A percentile compares a stretch with the other conserved stretches of the same genome.
Conservation (phyloP, 2,329 filamentous ascomycete genomes). For the Trichophaea hybrida region DNA sequence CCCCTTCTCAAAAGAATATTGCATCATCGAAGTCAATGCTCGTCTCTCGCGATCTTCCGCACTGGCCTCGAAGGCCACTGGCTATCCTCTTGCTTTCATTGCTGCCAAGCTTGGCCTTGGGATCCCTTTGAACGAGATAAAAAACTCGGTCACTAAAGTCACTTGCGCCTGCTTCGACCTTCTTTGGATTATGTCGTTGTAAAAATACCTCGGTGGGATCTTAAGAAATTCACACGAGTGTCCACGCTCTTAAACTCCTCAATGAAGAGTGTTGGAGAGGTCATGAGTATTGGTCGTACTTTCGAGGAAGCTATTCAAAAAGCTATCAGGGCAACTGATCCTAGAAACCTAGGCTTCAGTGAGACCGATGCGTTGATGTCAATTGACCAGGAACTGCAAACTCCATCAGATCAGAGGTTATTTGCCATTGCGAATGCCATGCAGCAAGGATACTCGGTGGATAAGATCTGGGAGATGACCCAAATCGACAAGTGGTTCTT, state of each 20-base stretch:
- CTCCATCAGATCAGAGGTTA: slow-evolving; percentile 88
- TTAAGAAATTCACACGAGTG: slow-evolving; percentile 97
- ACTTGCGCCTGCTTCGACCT: slow-evolving; percentile 94
- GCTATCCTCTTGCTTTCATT: slow-evolving; percentile 90
- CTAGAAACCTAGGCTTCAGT: slow-evolving; percentile 87
- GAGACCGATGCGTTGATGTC: slow-evolving; percentile 86
- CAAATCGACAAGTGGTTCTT: slow-evolving; percentile 99
- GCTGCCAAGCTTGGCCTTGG: slow-evolving; percentile 90
- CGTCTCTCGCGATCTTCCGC: slow-evolving; percentile 90
- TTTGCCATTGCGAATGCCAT: slow-evolving; percentile 98
- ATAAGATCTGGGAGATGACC: slow-evolving; percentile 96
- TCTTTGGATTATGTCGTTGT: slow-evolving; percentile 96
- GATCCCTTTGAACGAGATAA: slow-evolving; percentile 90
- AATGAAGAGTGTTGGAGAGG: slow-evolving; percentile 99
- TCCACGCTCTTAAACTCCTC: slow-evolving; percentile 92
- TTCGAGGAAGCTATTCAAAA: slow-evolving; percentile 99
- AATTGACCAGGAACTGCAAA: slow-evolving; percentile 90
- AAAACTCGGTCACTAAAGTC: slow-evolving; percentile 86
- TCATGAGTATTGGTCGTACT: slow-evolving; percentile 92
- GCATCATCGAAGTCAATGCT: slow-evolving; percentile 98
- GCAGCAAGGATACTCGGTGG: slow-evolving; percentile 80
- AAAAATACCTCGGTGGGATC: slow-evolving; percentile 96
- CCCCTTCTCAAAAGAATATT: slow-evolving; percentile 89
- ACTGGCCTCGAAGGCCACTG: slow-evolving; percentile 89
- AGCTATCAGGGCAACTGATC: slow-evolving; percentile 88